These are phyloP conservation scores for Fusarium virguliforme DNA, from an alignment of 2,329 filamentous ascomycete genomes.

Conservation along the genomic window DNA sequence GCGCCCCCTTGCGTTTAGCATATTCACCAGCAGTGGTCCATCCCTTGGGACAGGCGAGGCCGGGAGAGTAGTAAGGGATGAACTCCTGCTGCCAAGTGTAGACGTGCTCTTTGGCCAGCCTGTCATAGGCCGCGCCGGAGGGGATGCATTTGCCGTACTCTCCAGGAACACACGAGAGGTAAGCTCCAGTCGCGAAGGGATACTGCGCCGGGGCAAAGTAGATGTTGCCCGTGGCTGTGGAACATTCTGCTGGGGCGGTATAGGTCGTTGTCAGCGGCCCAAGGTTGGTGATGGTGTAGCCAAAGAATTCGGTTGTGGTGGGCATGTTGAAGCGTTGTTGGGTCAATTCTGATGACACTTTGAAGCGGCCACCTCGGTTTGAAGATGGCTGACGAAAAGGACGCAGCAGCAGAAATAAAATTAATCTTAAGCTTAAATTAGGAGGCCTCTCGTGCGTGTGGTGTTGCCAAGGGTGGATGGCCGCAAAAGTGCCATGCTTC, in stretches of 20 bases:
- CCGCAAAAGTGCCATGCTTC: not conserved
- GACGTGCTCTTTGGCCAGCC: not conserved
- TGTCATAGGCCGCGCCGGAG: not conserved
- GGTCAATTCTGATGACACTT: too few species aligned
- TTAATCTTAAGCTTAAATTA: not conserved
- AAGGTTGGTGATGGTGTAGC: constrained; percentile 12
- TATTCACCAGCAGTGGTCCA: constrained; percentile 3
- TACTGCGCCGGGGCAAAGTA: not conserved
- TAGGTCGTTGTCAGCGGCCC: constrained; percentile 11
- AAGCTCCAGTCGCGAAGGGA: not conserved
- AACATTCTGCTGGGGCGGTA: not conserved
- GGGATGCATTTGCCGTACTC: constrained; percentile 9
- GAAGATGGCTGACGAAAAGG: too few species aligned
- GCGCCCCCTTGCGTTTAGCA: not conserved
- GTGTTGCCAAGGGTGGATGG: not conserved
- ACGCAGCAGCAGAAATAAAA: too few species aligned
- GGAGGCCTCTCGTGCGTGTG: not conserved
- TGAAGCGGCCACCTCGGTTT: too few species aligned
- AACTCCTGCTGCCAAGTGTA: not conserved
- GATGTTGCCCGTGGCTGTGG: not conserved
- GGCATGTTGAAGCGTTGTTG: not conserved
- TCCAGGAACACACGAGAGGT: not conserved
- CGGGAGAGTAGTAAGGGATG: constrained; percentile 5
- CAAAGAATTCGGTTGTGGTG: constrained; percentile 3
- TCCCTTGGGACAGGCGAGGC: constrained; percentile 1